phyloP scores from a whole-genome alignment of 2,329 filamentous ascomycete species.

The Seiridium unicorne region DNA sequence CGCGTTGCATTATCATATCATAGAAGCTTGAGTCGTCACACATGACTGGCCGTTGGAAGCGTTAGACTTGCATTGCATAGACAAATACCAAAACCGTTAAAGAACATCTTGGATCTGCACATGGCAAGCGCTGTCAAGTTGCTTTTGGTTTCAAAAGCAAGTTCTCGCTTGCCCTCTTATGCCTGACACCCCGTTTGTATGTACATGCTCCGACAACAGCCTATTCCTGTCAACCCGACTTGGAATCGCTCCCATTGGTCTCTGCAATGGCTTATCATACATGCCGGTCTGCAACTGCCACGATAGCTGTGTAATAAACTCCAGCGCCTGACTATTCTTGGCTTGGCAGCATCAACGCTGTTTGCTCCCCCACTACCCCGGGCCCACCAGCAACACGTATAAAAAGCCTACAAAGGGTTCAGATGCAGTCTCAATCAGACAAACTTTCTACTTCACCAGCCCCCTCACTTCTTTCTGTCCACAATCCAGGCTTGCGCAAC shows the following conservation, averaged over 20 bases:
- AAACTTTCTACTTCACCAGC: background rate
- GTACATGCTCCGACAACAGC: background rate
- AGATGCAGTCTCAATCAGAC: background rate
- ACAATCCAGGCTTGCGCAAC: no score
- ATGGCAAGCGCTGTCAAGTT: no score
- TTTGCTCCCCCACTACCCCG: background rate
- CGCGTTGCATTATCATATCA: background rate
- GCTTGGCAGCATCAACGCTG: no score
- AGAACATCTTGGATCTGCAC: background rate
- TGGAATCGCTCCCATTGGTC: background rate
- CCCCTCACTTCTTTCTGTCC: no score
- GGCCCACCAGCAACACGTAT: conserved; percentile 3
- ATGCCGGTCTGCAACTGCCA: no score
- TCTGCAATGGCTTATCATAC: no score
- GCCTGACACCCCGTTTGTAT: no score
- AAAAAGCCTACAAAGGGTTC: background rate
- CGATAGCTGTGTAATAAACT: no score
- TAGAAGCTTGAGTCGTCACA: background rate
- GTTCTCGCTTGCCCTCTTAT: no score
- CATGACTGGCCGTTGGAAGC: background rate
- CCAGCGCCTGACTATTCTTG: no score
- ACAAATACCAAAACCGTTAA: background rate
- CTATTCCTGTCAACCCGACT: background rate
- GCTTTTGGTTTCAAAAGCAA: no score
- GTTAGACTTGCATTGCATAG: background rate